These are phyloP conservation scores for Phyllostachys edulis DNA, from an alignment of 176 grass and related monocot species.

Conservation along the genomic window DNA sequence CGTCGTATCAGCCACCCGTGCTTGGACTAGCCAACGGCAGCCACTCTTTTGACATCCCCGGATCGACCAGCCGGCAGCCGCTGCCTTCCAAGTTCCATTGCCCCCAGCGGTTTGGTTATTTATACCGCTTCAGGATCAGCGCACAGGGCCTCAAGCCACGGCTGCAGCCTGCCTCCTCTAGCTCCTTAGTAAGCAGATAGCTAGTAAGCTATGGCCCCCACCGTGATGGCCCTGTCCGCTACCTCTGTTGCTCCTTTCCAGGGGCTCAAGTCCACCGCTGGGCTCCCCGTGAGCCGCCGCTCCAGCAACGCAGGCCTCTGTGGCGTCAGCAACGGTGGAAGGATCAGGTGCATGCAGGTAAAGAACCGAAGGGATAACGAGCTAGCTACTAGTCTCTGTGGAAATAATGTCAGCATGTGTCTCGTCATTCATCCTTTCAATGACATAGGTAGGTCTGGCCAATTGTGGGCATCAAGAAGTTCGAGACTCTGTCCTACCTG, in stretches of 20 bases:
- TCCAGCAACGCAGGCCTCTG: constrained; percentile 25
- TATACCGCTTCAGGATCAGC: background rate
- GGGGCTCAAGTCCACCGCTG: constrained; percentile 38
- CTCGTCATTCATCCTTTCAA: background rate
- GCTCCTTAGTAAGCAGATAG: background rate
- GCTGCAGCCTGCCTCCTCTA: background rate
- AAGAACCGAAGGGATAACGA: background rate
- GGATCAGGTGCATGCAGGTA: constrained; percentile 72
- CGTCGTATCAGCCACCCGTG: constrained; percentile 7
- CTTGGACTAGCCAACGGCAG: constrained; percentile 13
- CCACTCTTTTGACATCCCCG: constrained; percentile 27
- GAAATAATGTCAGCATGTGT: background rate
- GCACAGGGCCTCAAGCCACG: constrained; percentile 7
- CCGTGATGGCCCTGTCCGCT: constrained; percentile 43
- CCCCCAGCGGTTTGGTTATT: constrained; percentile 23
- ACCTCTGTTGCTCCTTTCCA: constrained; percentile 43
- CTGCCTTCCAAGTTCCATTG: constrained; percentile 1
- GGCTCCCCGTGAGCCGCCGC: constrained; percentile 35
- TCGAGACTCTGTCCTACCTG: too few species aligned
- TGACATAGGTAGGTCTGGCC: constrained; percentile 50
- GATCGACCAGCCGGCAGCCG: background rate
- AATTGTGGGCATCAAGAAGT: constrained; percentile 33
- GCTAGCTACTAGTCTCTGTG: background rate
- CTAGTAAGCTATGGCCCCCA: constrained; percentile 43
- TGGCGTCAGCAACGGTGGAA: constrained; percentile 51